These are phyloP conservation scores for Lactifluus subvellereus DNA, from an alignment of 768 basidiomycete genomes.

Conservation along the genomic window DNA sequence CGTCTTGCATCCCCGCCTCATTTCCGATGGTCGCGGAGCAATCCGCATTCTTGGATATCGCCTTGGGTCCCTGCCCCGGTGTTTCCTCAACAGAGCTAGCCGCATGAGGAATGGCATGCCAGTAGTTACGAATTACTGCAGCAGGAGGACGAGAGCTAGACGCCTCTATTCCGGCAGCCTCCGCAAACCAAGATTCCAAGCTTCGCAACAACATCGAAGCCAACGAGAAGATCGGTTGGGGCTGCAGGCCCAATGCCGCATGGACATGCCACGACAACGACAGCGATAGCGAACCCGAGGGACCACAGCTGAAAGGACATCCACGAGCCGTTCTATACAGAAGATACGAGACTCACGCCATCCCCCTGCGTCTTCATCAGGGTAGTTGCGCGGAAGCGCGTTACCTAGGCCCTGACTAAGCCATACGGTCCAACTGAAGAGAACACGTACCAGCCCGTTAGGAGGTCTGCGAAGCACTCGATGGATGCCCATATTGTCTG, in stretches of 20 bases:
- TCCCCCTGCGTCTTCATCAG: slow-evolving; percentile 49
- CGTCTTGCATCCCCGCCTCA: slow-evolving; percentile 47
- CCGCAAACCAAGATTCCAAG: slow-evolving; percentile 75
- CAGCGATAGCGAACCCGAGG: slow-evolving; percentile 75
- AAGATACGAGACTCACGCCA: slow-evolving; percentile 46
- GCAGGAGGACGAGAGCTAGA: slow-evolving; percentile 63
- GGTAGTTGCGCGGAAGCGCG: slow-evolving; percentile 46
- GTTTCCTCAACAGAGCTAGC: slow-evolving; percentile 49
- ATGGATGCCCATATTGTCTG: slow-evolving; percentile 69
- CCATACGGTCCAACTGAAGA: slow-evolving; percentile 71
- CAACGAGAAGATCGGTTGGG: slow-evolving; percentile 80
- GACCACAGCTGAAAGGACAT: slow-evolving; percentile 46
- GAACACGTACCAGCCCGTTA: slow-evolving; percentile 66
- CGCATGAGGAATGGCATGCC: slow-evolving; percentile 28
- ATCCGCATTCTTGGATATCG: slow-evolving; percentile 35
- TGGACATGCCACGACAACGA: slow-evolving; percentile 81
- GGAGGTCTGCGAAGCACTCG: slow-evolving; percentile 64
- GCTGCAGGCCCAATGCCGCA: slow-evolving; percentile 84
- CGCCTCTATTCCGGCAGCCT: slow-evolving; percentile 55
- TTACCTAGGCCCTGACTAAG: slow-evolving; percentile 56
- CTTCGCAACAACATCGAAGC: slow-evolving; percentile 74
- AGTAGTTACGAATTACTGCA: slow-evolving; percentile 41
- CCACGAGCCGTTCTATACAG: not conserved
- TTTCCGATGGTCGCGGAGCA: slow-evolving; percentile 61
- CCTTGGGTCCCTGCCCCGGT: slow-evolving; percentile 61